Percentiles rank a stretch among this genome's conserved stretches.
Evolutionary conservation across 805 yeast genomes (phyloP).

Genomic region (Wickerhamiella dianesei): DNA sequence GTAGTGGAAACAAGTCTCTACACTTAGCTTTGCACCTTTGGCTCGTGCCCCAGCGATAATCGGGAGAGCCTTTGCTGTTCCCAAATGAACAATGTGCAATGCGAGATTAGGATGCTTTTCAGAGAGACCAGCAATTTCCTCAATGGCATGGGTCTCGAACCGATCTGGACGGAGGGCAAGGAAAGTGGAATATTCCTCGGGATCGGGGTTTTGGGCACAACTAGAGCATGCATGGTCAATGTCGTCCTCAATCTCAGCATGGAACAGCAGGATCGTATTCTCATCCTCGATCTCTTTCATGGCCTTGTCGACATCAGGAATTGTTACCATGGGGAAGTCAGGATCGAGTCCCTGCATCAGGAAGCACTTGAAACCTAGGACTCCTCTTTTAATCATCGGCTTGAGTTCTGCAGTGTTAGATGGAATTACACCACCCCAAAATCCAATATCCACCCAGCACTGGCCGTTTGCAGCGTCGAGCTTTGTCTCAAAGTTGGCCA

Average conservation of each 20-base stretch:
- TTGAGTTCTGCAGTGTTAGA: conserved; percentile 51
- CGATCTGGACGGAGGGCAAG: conserved; percentile 78
- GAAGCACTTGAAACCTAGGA: conserved; percentile 87
- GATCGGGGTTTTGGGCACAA: conserved; percentile 29
- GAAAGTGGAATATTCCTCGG: conserved; percentile 56
- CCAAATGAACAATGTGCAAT: conserved; percentile 81
- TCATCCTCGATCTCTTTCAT: conserved; percentile 47
- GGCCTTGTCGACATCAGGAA: conserved; percentile 52
- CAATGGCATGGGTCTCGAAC: conserved; percentile 75
- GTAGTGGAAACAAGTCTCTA: conserved; percentile 93
- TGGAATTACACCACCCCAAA: conserved; percentile 95
- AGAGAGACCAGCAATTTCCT: conserved; percentile 53
- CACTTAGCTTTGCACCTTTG: conserved; percentile 36
- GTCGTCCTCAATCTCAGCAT: conserved; percentile 71
- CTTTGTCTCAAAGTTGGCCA: conserved; percentile 61
- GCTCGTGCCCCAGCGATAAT: conserved; percentile 50
- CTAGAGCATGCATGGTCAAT: conserved; percentile 3
- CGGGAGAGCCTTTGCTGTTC: conserved; percentile 74
- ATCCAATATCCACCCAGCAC: conserved; percentile 86
- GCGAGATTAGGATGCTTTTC: conserved; percentile 28
- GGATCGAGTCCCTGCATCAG: conserved; percentile 92
- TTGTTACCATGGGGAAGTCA: conserved; percentile 75
- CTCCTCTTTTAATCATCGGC: conserved; percentile 75
- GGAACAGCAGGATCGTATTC: conserved; percentile 73
- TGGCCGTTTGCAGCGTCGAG: conserved; percentile 66